These are phyloP conservation scores for Saccharomyces pastorianus DNA, from an alignment of 1,139 yeast genomes.

Conservation along the genomic window DNA sequence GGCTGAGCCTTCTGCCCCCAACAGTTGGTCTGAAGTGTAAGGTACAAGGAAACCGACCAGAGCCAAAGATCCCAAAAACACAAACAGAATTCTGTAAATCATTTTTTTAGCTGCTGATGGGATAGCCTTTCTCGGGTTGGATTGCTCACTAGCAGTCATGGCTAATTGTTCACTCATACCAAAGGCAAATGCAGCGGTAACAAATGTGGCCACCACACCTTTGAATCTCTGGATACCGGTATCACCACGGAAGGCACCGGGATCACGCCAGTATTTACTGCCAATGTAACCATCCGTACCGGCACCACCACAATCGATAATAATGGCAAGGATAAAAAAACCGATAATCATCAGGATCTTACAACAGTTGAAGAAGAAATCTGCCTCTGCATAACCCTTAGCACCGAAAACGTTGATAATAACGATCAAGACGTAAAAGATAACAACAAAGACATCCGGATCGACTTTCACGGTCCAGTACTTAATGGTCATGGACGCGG, in stretches of 20 bases:
- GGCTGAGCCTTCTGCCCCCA: constrained; percentile 39
- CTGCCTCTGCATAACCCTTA: constrained; percentile 71
- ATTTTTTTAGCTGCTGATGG: constrained; percentile 73
- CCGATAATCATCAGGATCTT: constrained; percentile 60
- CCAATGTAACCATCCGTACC: constrained; percentile 58
- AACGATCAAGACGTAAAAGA: constrained; percentile 54
- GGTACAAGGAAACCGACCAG: constrained; percentile 66
- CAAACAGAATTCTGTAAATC: constrained; percentile 59
- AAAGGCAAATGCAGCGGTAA: constrained; percentile 79
- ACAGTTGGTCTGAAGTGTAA: constrained; percentile 41
- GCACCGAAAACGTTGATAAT: constrained; percentile 58
- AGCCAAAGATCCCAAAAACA: constrained; percentile 54
- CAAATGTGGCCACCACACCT: constrained; percentile 77
- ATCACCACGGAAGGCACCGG: constrained; percentile 46
- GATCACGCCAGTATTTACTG: constrained; percentile 50
- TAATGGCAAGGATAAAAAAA: constrained; percentile 54
- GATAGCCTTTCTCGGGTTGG: constrained; percentile 64
- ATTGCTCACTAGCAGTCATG: constrained; percentile 82
- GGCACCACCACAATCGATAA: constrained; percentile 64
- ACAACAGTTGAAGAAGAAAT: constrained; percentile 50
- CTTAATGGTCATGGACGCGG: constrained; percentile 62
- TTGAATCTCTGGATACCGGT: constrained; percentile 41
- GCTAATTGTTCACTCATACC: constrained; percentile 82
- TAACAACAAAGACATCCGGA: constrained; percentile 58
- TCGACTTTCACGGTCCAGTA: constrained; percentile 39